phyloP scores from a whole-genome alignment of 2,329 filamentous ascomycete genomes.

The Metarhizium brunneum region DNA sequence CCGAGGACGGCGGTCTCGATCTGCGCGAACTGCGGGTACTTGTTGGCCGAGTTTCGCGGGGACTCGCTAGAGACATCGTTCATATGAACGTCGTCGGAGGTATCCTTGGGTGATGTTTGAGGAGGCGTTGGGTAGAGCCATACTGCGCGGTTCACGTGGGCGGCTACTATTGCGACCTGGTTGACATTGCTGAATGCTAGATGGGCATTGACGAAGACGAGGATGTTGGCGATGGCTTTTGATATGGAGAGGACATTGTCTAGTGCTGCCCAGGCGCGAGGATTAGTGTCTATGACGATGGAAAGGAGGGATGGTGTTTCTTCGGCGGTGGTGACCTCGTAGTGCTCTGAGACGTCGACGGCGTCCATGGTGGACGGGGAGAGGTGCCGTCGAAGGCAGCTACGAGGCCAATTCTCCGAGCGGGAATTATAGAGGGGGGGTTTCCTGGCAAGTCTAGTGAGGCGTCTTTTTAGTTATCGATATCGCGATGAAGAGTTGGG shows the following conservation, averaged over 20 bases:
- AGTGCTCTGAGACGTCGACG: constrained; percentile 51
- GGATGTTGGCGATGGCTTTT: constrained; percentile 74
- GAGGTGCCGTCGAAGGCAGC: constrained; percentile 16
- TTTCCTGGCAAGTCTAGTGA: not conserved
- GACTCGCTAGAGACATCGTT: constrained; percentile 29
- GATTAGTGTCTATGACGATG: constrained; percentile 92
- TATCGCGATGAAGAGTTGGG: not conserved
- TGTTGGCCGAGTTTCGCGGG: constrained; percentile 56
- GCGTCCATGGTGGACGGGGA: constrained; percentile 34
- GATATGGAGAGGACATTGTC: constrained; percentile 67
- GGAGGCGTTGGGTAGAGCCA: constrained; percentile 72
- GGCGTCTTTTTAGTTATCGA: not conserved
- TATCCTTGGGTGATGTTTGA: constrained; percentile 16
- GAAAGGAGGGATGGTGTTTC: constrained; percentile 74
- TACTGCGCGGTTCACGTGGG: constrained; percentile 74
- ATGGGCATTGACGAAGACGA: constrained; percentile 96
- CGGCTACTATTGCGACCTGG: constrained; percentile 83
- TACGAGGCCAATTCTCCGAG: constrained; percentile 20
- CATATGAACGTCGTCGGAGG: constrained; percentile 51
- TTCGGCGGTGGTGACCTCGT: constrained; percentile 43
- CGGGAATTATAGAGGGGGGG: not conserved
- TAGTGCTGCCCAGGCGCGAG: constrained; percentile 82
- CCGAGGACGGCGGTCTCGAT: constrained; percentile 73
- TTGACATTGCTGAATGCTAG: constrained; percentile 90
- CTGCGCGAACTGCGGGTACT: constrained; percentile 84